Conservation (phyloP, 2,329 filamentous ascomycete genomes). For the Paecilomyces sp. region DNA sequence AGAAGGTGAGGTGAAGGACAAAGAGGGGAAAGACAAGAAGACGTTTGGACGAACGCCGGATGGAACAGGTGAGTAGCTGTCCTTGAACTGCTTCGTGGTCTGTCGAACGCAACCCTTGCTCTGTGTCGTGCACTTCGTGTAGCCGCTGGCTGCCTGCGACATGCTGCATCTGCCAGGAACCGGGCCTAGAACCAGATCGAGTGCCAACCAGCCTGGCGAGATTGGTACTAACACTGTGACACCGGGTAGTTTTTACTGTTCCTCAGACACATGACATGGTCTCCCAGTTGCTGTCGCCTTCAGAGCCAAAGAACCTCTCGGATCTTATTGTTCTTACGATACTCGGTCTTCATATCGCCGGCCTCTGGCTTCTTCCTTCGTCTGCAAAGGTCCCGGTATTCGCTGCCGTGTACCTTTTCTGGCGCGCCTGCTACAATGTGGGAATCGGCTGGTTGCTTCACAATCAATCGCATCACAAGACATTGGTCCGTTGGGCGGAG, state of each 20-base stretch:
- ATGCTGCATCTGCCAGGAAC: neutral
- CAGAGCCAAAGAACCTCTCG: constrained; percentile 89
- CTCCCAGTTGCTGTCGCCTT: constrained; percentile 88
- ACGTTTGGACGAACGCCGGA: constrained; percentile 88
- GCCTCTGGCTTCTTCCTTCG: constrained; percentile 66
- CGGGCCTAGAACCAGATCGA: neutral
- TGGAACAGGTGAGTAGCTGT: constrained; percentile 67
- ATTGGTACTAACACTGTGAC: constrained; percentile 10
- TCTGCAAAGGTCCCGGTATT: constrained; percentile 68
- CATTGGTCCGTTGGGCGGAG: constrained; percentile 79
- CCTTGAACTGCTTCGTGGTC: constrained; percentile 2
- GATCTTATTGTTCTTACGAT: constrained; percentile 75
- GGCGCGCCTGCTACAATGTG: constrained; percentile 85
- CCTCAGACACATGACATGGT: constrained; percentile 99
- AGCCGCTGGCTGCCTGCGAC: neutral
- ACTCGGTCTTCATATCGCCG: constrained; percentile 65
- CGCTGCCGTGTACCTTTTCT: constrained; percentile 79
- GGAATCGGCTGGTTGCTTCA: constrained; percentile 88
- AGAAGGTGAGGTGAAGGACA: constrained; percentile 38
- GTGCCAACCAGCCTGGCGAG: neutral
- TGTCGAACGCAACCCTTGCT: constrained; percentile 1
- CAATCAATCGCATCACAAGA: constrained; percentile 81
- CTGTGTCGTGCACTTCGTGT: neutral
- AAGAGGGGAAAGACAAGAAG: constrained; percentile 55
- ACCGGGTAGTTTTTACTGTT: constrained; percentile 79